These are phyloP conservation scores for Heterobasidion annosum DNA, from an alignment of 1,284 basidiomycete species.

Conservation along the genomic window DNA sequence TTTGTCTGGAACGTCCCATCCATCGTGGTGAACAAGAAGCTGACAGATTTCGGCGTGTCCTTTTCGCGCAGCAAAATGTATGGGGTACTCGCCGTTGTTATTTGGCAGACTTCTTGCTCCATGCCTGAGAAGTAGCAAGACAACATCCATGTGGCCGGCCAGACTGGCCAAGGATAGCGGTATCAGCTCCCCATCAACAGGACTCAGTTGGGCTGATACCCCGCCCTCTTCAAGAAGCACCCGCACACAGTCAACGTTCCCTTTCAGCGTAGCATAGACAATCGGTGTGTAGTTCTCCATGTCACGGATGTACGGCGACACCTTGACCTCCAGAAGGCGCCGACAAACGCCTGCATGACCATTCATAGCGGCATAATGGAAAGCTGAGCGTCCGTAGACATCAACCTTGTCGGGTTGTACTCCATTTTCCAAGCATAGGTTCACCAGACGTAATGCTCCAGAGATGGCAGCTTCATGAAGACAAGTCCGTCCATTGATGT, in stretches of 20 bases:
- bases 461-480: conserved; percentile 92
- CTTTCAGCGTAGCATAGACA: conserved; percentile 87
- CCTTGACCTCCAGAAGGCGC: conserved; percentile 63
- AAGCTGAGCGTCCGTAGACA: conserved; percentile 85
- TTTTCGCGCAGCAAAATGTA: conserved; percentile 96
- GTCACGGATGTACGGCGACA: conserved; percentile 69
- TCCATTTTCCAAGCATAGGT: conserved; percentile 72
- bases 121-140: conserved; percentile 66
- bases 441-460: conserved; percentile 75
- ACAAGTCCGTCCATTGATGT: conserved; percentile 93
- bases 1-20: conserved; percentile 90
- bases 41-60: conserved; percentile 83
- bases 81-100: conserved; percentile 91
- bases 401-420: conserved; percentile 67
- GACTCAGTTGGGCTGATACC: conserved; percentile 48
- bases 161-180: conserved; percentile 90
- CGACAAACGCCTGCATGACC: conserved; percentile 77
- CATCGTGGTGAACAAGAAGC: conserved; percentile 67
- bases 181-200: conserved; percentile 64
- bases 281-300: conserved; percentile 93
- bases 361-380: conserved; percentile 96
- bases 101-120: conserved; percentile 81
- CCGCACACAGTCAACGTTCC: conserved; percentile 74
- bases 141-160: conserved; percentile 83
- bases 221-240: conserved; percentile 66